Percentiles rank a stretch among this genome's conserved stretches.
phyloP scores from a whole-genome alignment of 1,139 yeast genomes.

The Schizosaccharomyces versatilis region DNA sequence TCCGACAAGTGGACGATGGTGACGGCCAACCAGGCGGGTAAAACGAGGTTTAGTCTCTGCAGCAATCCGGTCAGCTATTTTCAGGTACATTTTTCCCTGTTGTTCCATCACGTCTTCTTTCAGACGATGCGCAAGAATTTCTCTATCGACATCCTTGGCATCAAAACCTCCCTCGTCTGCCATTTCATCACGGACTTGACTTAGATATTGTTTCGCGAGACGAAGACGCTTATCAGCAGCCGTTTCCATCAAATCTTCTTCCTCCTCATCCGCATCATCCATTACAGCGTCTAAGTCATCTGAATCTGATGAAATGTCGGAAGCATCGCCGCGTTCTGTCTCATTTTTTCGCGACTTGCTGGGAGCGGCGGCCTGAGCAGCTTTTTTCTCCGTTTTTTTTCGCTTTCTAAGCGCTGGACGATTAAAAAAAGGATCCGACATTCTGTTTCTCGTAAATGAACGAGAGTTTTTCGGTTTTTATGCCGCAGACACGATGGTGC shows the following conservation, averaged over 20 bases:
- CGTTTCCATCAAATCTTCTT: conserved; percentile 29
- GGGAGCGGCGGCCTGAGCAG: neutral
- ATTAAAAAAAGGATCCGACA: conserved; percentile 1
- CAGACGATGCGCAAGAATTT: conserved; percentile 56
- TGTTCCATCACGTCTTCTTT: conserved; percentile 44
- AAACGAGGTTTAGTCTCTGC: neutral
- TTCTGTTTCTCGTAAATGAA: neutral
- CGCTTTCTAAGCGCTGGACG: conserved; percentile 2
- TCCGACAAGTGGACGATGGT: conserved; percentile 18
- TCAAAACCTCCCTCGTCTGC: conserved; percentile 46
- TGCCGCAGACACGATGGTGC: too few relatives aligned
- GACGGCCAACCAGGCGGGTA: conserved; percentile 12
- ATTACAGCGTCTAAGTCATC: conserved; percentile 11
- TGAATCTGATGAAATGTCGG: conserved; percentile 8
- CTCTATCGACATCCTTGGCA: conserved; percentile 81
- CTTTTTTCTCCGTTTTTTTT: neutral
- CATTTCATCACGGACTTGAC: conserved; percentile 42
- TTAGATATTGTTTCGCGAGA: conserved; percentile 78
- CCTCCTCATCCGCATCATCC: conserved; percentile 8
- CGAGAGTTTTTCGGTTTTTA: too few relatives aligned
- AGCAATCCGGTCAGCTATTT: conserved; percentile 2
- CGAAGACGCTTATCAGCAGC: conserved; percentile 89
- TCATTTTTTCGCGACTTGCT: neutral
- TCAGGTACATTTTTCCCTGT: conserved; percentile 8
- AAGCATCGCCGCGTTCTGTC: neutral